phyloP scores from a whole-genome alignment of 176 grass and related monocot genomes.

The Urochloa ruziziensis region DNA sequence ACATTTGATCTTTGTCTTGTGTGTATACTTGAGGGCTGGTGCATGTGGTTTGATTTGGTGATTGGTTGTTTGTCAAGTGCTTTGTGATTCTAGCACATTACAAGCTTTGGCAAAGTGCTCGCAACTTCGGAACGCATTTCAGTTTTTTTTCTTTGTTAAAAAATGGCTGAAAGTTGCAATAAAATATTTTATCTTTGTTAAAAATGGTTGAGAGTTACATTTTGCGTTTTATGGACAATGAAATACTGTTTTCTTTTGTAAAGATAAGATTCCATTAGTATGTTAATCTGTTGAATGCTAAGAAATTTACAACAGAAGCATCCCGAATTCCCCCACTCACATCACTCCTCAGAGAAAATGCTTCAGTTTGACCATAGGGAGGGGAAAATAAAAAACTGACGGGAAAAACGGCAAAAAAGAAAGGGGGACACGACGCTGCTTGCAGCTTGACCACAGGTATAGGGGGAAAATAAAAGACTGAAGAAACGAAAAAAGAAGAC shows the following conservation, averaged over 20 bases:
- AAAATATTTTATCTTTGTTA: too few species aligned
- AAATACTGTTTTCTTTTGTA: not conserved
- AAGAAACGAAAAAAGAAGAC: not conserved
- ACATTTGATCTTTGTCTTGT: conserved; percentile 4
- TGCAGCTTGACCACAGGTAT: not conserved
- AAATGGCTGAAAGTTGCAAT: not conserved
- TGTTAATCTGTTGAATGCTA: not conserved
- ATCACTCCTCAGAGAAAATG: not conserved
- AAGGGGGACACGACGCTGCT: too few species aligned
- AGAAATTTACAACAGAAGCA: not conserved
- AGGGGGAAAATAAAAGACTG: not conserved
- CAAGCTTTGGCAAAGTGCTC: not conserved
- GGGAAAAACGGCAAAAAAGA: not conserved
- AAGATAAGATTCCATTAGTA: not conserved
- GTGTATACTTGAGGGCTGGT: conserved; percentile 16
- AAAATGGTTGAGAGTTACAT: not conserved
- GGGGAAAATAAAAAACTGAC: not conserved
- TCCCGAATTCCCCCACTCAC: too few species aligned
- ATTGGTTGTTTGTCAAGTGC: not conserved
- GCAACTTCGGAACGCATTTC: not conserved
- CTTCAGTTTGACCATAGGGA: not conserved
- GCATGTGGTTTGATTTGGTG: not conserved
- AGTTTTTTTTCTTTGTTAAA: not conserved
- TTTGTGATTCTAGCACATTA: not conserved
- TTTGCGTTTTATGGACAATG: not conserved